Evolutionary conservation across 1,284 basidiomycete genomes (phyloP).

Genomic region (Heliocybe sulcata): DNA sequence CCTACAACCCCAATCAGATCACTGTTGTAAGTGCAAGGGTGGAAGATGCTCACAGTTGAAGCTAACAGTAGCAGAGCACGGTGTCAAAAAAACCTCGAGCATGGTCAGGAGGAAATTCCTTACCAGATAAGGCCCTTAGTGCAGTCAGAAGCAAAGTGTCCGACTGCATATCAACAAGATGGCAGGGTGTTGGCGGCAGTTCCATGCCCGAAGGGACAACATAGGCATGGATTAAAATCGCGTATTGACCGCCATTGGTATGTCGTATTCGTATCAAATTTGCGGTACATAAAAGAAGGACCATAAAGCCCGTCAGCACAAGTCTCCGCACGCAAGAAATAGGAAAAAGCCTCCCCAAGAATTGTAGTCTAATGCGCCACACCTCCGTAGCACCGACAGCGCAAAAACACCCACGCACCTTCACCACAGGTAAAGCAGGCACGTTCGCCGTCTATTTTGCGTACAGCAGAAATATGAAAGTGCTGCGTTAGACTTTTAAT

Average conservation of each 20-base stretch:
- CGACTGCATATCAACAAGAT: constrained; percentile 37
- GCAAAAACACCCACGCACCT: constrained; percentile 57
- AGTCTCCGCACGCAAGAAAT: constrained; percentile 21
- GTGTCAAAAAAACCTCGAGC: background rate
- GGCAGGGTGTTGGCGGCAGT: constrained; percentile 1
- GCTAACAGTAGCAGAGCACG: constrained; percentile 28
- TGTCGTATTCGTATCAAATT: constrained; percentile 23
- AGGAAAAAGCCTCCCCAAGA: constrained; percentile 15
- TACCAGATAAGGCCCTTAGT: constrained; percentile 79
- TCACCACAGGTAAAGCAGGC: constrained; percentile 83
- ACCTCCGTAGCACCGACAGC: constrained; percentile 8
- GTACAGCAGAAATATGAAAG: background rate
- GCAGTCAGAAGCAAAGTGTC: constrained; percentile 75
- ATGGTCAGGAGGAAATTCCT: constrained; percentile 15
- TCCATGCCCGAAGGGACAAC: constrained; percentile 5
- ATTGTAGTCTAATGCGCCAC: background rate
- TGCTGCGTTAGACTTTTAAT: background rate
- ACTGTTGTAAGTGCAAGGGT: background rate
- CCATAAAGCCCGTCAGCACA: constrained; percentile 36
- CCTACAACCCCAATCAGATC: constrained; percentile 31
- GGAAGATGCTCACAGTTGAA: constrained; percentile 58
- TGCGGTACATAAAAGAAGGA: constrained; percentile 22
- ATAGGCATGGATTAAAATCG: constrained; percentile 11
- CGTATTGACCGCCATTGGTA: constrained; percentile 16
- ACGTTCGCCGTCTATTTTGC: constrained; percentile 57